Evolutionary conservation across 495 filamentous ascomycete species (phyloP).

Genomic region (Penicillium atrosanguineum): DNA sequence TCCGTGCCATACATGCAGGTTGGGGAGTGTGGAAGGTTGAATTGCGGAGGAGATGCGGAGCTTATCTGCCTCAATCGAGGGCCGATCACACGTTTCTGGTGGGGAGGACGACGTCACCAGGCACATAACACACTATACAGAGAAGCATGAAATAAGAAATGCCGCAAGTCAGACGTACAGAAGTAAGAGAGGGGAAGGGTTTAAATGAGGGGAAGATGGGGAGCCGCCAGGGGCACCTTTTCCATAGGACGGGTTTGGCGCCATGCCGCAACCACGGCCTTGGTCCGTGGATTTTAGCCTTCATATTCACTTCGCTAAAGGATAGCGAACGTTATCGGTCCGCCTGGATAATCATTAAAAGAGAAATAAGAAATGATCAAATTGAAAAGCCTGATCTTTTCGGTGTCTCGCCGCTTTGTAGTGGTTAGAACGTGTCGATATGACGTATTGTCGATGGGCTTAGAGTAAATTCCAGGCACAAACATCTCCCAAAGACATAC

Average conservation of each 20-base stretch:
- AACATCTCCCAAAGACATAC: too few relatives aligned
- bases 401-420: too few relatives aligned
- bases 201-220: constrained; percentile 24
- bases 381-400: too few relatives aligned
- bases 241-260: not conserved
- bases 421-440: not conserved
- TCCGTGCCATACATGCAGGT: constrained; percentile 46
- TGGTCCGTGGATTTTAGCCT: constrained; percentile 3
- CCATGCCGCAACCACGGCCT: constrained; percentile 11
- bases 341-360: not conserved
- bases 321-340: too few relatives aligned
- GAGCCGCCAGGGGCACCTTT: constrained; percentile 16
- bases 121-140: not conserved
- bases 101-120: constrained; percentile 26
- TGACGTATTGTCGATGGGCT: not conserved
- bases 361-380: too few relatives aligned
- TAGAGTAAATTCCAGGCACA: too few relatives aligned
- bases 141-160: not conserved
- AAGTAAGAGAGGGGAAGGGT: constrained; percentile 3
- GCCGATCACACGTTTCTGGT: constrained; percentile 31
- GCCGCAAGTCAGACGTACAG: not conserved
- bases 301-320: not conserved
- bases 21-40: constrained; percentile 18
- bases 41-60: constrained; percentile 42
- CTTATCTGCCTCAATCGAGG: constrained; percentile 29